Evolutionary conservation across 169 alveolate genomes (phyloP), one percentile per base, ranked within the genome.

Genomic region (Plasmodium reichenowi): DNA sequence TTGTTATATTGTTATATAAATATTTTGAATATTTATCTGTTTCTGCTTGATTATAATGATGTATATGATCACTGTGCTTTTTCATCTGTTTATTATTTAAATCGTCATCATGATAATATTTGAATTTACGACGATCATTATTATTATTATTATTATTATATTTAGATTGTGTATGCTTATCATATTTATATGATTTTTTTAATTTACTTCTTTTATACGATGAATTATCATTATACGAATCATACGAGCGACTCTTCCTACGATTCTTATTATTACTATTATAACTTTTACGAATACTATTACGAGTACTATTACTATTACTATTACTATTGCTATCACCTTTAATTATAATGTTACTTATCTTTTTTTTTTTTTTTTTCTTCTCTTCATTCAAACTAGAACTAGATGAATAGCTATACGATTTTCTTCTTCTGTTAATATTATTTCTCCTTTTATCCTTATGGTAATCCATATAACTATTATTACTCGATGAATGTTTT

Each of bases 1-100:
- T 85, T 38, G 72, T 83, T 50, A 17, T 9, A 38, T 83, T 71
- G 24, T 83, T 83, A 24, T 83, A 83, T 32, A 83, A 20, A 70
- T 83, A 83, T 83, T 50, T 60, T 20, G 22, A 32, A 43, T 63
- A 13, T 17, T 24, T 83, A 17, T 56, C 86, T 52, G 13, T 83
- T 9, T 70, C 71, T 32, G 26, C 59, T 62, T 38, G 10, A 38
- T 38, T 38, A 38, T 38, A 38, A 38, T 38, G 10, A 38, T 5
- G 9, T 38, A 38, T 7, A 63, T 63, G 20, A 63, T 63, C 15
- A 8, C 17, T 8, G n/a, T 63, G 17, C 22, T 63, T 63, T 13
- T 63, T 63, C 26, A 22, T 24, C 0, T 63, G 47, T 38, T 38
- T 38, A 38, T 38, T 38, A 38, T 52, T 54, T 24, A 29, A 13